Base-by-base conservation (phyloP, 208 protist genomes). In the Strigomonas culicis region DNA sequence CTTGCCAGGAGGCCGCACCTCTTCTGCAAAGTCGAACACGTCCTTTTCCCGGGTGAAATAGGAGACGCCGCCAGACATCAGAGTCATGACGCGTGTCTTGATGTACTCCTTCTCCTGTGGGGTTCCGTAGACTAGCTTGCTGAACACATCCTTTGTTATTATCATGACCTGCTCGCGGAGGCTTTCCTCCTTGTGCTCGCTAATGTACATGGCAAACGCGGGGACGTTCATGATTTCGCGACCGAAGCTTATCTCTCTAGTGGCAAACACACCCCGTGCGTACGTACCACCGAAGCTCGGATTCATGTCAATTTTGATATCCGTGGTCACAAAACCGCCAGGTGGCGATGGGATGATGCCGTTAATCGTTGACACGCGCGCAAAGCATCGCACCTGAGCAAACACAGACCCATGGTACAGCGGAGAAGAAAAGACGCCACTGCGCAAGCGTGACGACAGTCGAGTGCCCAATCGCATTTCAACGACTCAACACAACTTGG, bases 21-120 rank as follows among this genome's bases (percentile, higher is more conserved):
- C 80, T 56, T 89, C 82, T 8, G 82, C 84, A 77, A 94, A 94
- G 60, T 89, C 82, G 63, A 88, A 90, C 3, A 94, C 88, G 50
- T 94, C 88, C 50, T 75, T 77, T 63, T 94, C 88, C 17, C 88
- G 79, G n/a, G 84, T 88, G 44, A 94, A 94, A 66, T 91, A 90
- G 19, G 84, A 91, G 56, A 86, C 84, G 30, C 88, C 88, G 55
- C 88, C 88, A 0, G 88, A 89, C 84, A 90, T 89, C 53, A 94
- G 74, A 8, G 88, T 82, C 61, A 85, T 74, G 34, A 94, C 73
- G 32, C 84, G 84, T 17, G 67, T 66, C 72, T 91, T 86, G 41
- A 94, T 78, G 68, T 91, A 94, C 34, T 77, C 53, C 60, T 82
- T 74, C 44, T 90, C 87, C 68, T 80, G 75, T 0, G 72, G 47